Evolutionary conservation across 1,139 yeast genomes (phyloP).

Genomic region (Debaryomyces nepalensis): DNA sequence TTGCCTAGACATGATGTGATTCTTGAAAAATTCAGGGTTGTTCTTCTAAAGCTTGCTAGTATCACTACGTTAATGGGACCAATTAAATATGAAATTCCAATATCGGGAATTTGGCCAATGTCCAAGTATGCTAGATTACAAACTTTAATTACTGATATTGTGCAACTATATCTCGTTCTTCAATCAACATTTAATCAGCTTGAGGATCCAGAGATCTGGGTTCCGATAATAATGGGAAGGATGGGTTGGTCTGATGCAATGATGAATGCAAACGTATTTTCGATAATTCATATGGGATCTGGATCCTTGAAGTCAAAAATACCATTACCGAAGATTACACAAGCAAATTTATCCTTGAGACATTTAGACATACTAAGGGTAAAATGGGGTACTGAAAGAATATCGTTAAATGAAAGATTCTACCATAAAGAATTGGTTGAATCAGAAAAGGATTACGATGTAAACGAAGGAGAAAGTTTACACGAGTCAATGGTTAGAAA

Average conservation of each 20-base stretch:
- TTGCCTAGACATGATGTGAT: conserved; percentile 30
- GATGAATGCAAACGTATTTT: conserved; percentile 36
- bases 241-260: conserved; percentile 40
- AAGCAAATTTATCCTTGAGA: conserved; percentile 36
- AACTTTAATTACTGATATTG: conserved; percentile 31
- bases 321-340: conserved; percentile 40
- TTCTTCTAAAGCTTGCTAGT: conserved; percentile 29
- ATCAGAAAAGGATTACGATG: conserved; percentile 8
- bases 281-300: conserved; percentile 39
- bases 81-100: conserved; percentile 36
- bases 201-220: conserved; percentile 35
- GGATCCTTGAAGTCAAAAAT: conserved; percentile 32
- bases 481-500: conserved; percentile 17
- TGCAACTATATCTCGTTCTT: conserved; percentile 34
- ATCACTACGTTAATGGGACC: conserved; percentile 31
- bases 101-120: conserved; percentile 43
- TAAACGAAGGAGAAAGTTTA: conserved; percentile 10
- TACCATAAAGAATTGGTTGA: conserved; percentile 17
- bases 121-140: conserved; percentile 32
- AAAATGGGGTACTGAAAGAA: conserved; percentile 36
- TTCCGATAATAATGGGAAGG: conserved; percentile 30
- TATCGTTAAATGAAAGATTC: conserved; percentile 35
- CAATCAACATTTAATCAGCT: conserved; percentile 32
- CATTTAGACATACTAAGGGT: conserved; percentile 35
- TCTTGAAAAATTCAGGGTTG: conserved; percentile 28